Percentiles rank a stretch among this genome's conserved stretches.
These are phyloP conservation scores for Lotmaria passim DNA, from an alignment of 208 protist genomes.

Conservation along the genomic window DNA sequence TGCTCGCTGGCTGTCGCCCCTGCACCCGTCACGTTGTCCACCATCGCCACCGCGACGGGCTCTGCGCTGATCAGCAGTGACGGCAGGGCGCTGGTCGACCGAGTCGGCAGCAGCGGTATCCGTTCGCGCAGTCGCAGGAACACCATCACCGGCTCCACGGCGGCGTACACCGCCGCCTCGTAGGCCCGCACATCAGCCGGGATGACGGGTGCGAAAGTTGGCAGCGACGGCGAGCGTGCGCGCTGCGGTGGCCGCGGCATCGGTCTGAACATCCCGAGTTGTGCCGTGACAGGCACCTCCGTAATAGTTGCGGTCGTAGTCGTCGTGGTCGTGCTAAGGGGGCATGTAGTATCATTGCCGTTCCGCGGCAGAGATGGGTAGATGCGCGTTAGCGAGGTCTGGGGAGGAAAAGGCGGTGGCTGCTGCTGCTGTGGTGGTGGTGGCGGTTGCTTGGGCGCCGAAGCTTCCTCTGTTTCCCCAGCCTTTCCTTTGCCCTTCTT, in stretches of 20 bases:
- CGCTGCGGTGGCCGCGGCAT: conserved; percentile 10
- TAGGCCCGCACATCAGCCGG: conserved; percentile 17
- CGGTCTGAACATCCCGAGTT: background rate
- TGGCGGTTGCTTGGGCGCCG: background rate
- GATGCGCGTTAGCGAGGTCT: conserved; percentile 2
- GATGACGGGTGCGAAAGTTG: background rate
- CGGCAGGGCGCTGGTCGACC: conserved; percentile 3
- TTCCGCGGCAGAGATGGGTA: background rate
- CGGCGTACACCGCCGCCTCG: conserved; percentile 9
- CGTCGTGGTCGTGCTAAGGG: background rate
- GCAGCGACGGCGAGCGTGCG: background rate
- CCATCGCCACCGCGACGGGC: background rate
- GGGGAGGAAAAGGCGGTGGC: background rate
- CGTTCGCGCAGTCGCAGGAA: conserved; percentile 18
- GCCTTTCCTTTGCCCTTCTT: background rate
- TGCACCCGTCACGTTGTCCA: background rate
- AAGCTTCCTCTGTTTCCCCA: background rate
- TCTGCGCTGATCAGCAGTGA: conserved; percentile 22
- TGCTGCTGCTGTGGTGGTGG: background rate
- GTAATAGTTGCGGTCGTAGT: background rate
- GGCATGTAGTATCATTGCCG: background rate
- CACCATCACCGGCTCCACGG: conserved; percentile 13
- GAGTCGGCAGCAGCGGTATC: conserved; percentile 16
- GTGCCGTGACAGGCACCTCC: background rate
- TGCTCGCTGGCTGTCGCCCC: no score